Conservation (phyloP, 176 grass and related monocot genomes). For the Eleusine coracana region DNA sequence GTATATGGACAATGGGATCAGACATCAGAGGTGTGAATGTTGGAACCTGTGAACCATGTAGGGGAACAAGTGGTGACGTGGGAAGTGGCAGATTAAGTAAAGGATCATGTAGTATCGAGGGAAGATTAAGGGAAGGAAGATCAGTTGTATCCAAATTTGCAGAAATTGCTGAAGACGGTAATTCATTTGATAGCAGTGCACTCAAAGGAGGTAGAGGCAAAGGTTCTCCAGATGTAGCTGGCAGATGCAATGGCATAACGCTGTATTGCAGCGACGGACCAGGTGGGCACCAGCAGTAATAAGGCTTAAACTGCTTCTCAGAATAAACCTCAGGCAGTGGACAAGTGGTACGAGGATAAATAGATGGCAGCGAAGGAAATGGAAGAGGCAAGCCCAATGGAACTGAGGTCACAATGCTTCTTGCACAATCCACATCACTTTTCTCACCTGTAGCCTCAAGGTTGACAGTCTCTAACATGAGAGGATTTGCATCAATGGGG, state of each 20-base stretch:
- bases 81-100: slow-evolving; percentile 60
- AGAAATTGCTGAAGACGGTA: slow-evolving; percentile 41
- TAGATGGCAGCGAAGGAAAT: slow-evolving; percentile 55
- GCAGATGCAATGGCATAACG: slow-evolving; percentile 46
- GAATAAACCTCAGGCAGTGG: slow-evolving; percentile 41
- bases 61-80: slow-evolving; percentile 61
- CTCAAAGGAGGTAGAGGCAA: slow-evolving; percentile 49
- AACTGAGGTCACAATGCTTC: slow-evolving; percentile 31
- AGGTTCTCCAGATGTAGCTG: slow-evolving; percentile 45
- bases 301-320: slow-evolving; percentile 70
- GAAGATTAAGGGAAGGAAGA: slow-evolving; percentile 53
- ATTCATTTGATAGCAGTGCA: slow-evolving; percentile 56
- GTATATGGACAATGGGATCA: slow-evolving; percentile 94
- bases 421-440: slow-evolving; percentile 41
- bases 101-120: slow-evolving; percentile 65
- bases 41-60: slow-evolving; percentile 73
- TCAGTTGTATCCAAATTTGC: slow-evolving; percentile 55
- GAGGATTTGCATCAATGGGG: slow-evolving; percentile 31
- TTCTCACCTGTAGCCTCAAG: slow-evolving; percentile 14
- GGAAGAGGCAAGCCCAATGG: slow-evolving; percentile 55
- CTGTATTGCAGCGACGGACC: slow-evolving; percentile 65
- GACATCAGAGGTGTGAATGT: slow-evolving; percentile 88
- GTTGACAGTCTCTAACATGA: slow-evolving; percentile 8
- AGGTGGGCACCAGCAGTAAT: slow-evolving; percentile 97
- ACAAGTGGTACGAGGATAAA: slow-evolving; percentile 59